Conservation (phyloP, 306 rosid species). For the Begonia loranthoides region DNA sequence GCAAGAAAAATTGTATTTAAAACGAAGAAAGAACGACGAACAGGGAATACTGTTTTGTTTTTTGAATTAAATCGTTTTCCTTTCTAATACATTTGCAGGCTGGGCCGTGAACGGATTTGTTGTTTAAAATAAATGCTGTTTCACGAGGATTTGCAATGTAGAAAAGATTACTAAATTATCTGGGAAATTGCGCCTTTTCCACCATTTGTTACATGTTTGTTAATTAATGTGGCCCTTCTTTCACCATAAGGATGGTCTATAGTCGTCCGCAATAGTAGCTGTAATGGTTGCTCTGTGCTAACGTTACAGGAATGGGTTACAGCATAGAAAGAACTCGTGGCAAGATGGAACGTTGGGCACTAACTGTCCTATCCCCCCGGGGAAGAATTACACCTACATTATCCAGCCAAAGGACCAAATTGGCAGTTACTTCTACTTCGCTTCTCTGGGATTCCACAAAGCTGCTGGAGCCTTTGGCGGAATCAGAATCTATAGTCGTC, state of each 20-base stretch:
- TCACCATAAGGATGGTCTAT: no score
- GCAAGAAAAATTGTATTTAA: background rate
- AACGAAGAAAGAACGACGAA: background rate
- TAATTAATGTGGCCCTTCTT: no score
- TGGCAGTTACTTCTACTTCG: slow-evolving; percentile 56
- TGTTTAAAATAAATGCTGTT: no score
- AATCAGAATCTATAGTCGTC: slow-evolving; percentile 88
- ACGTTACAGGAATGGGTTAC: slow-evolving; percentile 64
- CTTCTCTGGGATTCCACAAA: slow-evolving; percentile 53
- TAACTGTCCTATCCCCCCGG: slow-evolving; percentile 47
- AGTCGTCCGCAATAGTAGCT: no score
- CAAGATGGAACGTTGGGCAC: slow-evolving; percentile 56
- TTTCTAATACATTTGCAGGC: no score
- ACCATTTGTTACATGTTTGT: no score
- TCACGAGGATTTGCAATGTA: no score
- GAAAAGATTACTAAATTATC: no score
- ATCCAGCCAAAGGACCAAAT: slow-evolving; percentile 55
- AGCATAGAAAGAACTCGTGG: slow-evolving; percentile 93
- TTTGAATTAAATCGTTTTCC: no score
- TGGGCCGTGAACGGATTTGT: no score
- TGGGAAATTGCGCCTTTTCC: no score
- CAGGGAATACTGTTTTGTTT: background rate
- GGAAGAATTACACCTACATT: slow-evolving; percentile 47
- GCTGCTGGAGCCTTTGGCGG: slow-evolving; percentile 67
- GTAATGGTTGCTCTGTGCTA: no score